Base-by-base conservation (phyloP, 2,329 filamentous ascomycete species). In the Penicillium sp. region DNA sequence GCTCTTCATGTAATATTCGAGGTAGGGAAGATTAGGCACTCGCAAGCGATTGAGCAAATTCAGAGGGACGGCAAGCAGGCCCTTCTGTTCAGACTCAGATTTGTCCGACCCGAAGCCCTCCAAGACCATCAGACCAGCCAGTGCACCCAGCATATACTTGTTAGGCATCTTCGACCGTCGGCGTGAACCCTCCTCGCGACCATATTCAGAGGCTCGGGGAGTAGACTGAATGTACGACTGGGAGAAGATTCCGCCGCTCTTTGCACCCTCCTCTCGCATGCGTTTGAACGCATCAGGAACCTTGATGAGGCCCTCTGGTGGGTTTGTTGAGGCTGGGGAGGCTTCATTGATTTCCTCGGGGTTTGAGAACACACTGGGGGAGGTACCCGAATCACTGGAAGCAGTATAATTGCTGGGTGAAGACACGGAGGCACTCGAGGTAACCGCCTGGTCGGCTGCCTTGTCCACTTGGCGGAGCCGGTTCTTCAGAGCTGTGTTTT, bases 91-190 rank as follows among this genome's bases (percentile, higher is more conserved):
- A 1, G 83, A 83, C 55, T 91, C 88, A 0, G 72, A 87, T 78
- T 77, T 92, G 86, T 68, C 88, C 80, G 73, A 90, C 86, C 84
- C 84, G 59, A 93, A 83, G 1, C 92, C 92, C 78, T 97, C 93
- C 68, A 97, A 80, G 37, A 97, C 85, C 93, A 98, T 97, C 19
- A 98, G 82, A 15, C 92, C 93, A 26, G 93, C 94, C 62, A 98
- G 85, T 19, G 93, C 94, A 45, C 94, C 94, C 5, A 97, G 88
- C 91, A 97, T 95, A 67, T 97, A 84, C 79, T 96, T 96, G 72
- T 85, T 86, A 70, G 81, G 77, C 64, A 88, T 78, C 67, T 84
- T 81, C 38, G 84, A 83, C 47, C 81, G 79, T 65, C 76, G 76
- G 19, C 78, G 77, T 17, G 81, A 79, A 49, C 77, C 78, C 61